phyloP scores from a whole-genome alignment of 2,329 filamentous ascomycete species.

The Aspergillus pseudoterreus region DNA sequence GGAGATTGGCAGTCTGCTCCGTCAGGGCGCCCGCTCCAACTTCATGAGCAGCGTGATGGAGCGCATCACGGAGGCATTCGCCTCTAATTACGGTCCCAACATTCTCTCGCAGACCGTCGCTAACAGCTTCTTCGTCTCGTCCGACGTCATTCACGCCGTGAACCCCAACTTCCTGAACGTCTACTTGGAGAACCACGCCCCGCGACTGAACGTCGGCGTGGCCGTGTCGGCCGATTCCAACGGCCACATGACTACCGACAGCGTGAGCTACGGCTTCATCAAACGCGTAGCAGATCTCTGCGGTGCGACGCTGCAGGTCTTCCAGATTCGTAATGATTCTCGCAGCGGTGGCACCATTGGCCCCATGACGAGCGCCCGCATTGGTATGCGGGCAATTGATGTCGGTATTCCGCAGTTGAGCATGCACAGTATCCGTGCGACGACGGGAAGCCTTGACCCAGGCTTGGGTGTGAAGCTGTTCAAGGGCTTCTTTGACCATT shows the following conservation, averaged over 20 bases:
- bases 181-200: slow-evolving; percentile 82
- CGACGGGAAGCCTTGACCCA: slow-evolving; percentile 79
- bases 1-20: slow-evolving; percentile 86
- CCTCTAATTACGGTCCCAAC: slow-evolving; percentile 46
- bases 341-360: slow-evolving; percentile 92
- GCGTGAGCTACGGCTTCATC: slow-evolving; percentile 76
- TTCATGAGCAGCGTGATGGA: slow-evolving; percentile 80
- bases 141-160: slow-evolving; percentile 89
- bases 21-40: slow-evolving; percentile 86
- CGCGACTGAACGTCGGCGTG: slow-evolving; percentile 83
- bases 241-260: slow-evolving; percentile 94
- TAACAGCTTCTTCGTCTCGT: slow-evolving; percentile 85
- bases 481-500: slow-evolving; percentile 82
- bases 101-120: slow-evolving; percentile 79
- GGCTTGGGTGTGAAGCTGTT: slow-evolving; percentile 85
- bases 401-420: slow-evolving; percentile 86
- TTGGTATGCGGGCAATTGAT: slow-evolving; percentile 80
- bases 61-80: slow-evolving; percentile 67
- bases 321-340: slow-evolving; percentile 92
- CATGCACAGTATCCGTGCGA: slow-evolving; percentile 91
- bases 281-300: slow-evolving; percentile 72
- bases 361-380: slow-evolving; percentile 75
- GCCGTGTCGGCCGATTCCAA: slow-evolving; percentile 78
- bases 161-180: slow-evolving; percentile 87
- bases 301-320: slow-evolving; percentile 71